Base-by-base conservation (phyloP, 2,329 filamentous ascomycete species). In the Pseudogymnoascus sp. region DNA sequence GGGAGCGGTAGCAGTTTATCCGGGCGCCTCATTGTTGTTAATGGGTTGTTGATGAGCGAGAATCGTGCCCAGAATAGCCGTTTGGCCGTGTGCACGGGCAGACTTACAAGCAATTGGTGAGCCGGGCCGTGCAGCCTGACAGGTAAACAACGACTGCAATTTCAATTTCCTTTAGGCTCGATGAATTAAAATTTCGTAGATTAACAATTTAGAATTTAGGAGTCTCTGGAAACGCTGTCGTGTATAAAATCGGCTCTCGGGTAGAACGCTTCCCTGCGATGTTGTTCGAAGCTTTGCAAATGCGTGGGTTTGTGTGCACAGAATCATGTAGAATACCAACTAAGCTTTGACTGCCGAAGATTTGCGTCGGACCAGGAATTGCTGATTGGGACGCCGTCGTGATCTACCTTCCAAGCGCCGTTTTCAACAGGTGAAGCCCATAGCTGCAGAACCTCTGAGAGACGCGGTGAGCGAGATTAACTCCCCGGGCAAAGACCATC, bases 301-400 rank as follows among this genome's bases (percentile, higher is more conserved):
- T 16, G 7, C 22, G n/a, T 9, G 14, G 30, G 3, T 7, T 16
- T 54, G n/a, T 12, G 2, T 7, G 43, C 1, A 6, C 25, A 30
- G 8, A 32, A 54, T 32, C 18, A 54, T 32, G 25, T 32, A 5
- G 14, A 4, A 32, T 16, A 3, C 43, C 8, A 54, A 54, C 18
- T 54, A 54, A 54, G 43, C 43, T 54, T 54, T 54, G 43, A 54
- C 25, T 54, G 43, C 43, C 43, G 43, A 54, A 30, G 14, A 54
- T 18, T 32, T 2, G 25, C 43, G 25, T 54, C 43, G n/a, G 32
- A 54, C 25, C 25, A 32, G n/a, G 8, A 5, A 18, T 30, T 50
- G 43, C 9, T 14, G 16, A 16, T 32, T 32, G n/a, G n/a, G n/a
- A 54, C 43, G 18, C 41, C 20, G 25, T 47, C 20, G 12, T 11